These are phyloP conservation scores for Neofusicoccum sp. DNA, from an alignment of 2,329 filamentous ascomycete species.

Conservation along the genomic window DNA sequence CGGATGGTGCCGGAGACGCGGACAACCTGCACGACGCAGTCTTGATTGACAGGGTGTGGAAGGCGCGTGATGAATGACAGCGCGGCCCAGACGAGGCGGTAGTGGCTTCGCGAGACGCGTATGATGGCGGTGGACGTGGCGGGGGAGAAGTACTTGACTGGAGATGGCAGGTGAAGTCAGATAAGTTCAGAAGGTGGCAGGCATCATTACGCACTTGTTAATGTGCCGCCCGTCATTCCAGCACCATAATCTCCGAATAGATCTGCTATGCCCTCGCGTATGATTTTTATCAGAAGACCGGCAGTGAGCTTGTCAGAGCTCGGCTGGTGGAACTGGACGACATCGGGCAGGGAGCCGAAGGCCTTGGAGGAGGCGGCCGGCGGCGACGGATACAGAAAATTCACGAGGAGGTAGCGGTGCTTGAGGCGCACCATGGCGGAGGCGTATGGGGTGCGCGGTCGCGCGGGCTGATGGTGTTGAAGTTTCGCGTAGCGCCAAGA, in stretches of 20 bases:
- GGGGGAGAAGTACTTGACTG: slow-evolving; percentile 88
- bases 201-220: slow-evolving; percentile 60
- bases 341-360: slow-evolving; percentile 49
- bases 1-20: slow-evolving; percentile 89
- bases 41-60: slow-evolving; percentile 56
- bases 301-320: slow-evolving; percentile 70
- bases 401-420: slow-evolving; percentile 91
- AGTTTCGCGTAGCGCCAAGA: slow-evolving; percentile 5
- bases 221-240: slow-evolving; percentile 66
- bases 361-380: slow-evolving; percentile 29
- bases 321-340: slow-evolving; percentile 75
- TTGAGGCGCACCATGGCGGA: slow-evolving; percentile 88
- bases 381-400: slow-evolving; percentile 79
- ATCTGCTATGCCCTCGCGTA: slow-evolving; percentile 45
- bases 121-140: slow-evolving; percentile 96
- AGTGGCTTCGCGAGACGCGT: slow-evolving; percentile 76
- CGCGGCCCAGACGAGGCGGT: slow-evolving; percentile 85
- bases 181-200: no score
- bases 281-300: slow-evolving; percentile 63
- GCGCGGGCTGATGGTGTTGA: background rate
- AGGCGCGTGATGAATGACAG: slow-evolving; percentile 75
- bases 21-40: slow-evolving; percentile 80
- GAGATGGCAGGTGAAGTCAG: background rate
- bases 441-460: background rate
- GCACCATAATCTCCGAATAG: slow-evolving; percentile 76